These are phyloP conservation scores for Magnolia sinica DNA, from an alignment of 164 flowering plant genomes.

Conservation along the genomic window DNA sequence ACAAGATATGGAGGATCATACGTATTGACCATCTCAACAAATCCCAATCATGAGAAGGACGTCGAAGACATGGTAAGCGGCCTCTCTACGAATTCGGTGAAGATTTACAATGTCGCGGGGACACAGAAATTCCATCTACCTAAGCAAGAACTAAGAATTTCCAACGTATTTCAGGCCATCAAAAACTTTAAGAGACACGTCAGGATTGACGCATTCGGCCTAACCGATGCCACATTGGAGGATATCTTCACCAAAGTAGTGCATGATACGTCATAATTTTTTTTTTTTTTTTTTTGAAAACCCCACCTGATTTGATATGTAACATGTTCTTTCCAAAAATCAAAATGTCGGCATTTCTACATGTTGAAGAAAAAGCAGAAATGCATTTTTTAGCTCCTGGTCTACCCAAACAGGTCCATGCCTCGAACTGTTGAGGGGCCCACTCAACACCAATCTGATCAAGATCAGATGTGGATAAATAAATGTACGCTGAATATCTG, in stretches of 20 bases:
- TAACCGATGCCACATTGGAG: conserved; percentile 11
- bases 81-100: conserved; percentile 7
- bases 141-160: conserved; percentile 10
- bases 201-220: conserved; percentile 1
- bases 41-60: not conserved
- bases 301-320: not conserved
- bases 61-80: not conserved
- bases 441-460: no score
- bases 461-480: no score
- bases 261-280: not conserved
- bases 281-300: no score
- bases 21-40: conserved; percentile 9
- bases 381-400: not conserved
- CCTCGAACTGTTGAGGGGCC: no score
- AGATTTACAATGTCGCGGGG: conserved; percentile 5
- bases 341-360: no score
- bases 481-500: no score
- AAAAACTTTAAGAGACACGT: conserved; percentile 5
- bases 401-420: not conserved
- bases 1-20: conserved; percentile 14
- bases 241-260: conserved; percentile 13
- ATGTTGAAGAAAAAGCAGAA: not conserved
- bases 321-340: no score
- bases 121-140: conserved; percentile 15
- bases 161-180: conserved; percentile 2